Base-by-base conservation (phyloP, 2,329 filamentous ascomycete genomes). In the Tolypocladium tropicale region DNA sequence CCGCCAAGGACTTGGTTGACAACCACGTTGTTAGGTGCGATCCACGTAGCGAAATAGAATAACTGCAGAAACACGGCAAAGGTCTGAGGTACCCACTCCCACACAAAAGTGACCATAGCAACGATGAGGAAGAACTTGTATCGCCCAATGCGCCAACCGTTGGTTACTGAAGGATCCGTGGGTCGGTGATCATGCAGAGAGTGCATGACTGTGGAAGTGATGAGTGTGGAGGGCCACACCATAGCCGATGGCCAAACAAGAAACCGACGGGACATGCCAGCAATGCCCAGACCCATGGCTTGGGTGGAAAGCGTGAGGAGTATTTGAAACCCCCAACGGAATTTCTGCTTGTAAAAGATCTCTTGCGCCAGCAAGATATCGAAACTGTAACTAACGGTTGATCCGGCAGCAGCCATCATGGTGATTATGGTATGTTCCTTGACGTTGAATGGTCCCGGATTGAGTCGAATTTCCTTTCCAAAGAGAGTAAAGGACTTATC, bases 1-100 rank as follows among this genome's bases (percentile, higher is more conserved):
- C 81, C 82, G 4, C 84, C 84, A 58, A 87, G 86, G 6, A 88
- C 64, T 64, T 87, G 83, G 64, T 88, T 88, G 57, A 87, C 70
- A 14, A 81, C 67, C 2, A 81, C 71, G 58, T 80, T 85, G 37
- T 84, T 74, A 2, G 85, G 84, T 10, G 77, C 78, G 59, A 84
- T 81, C 82, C 84, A 86, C 37, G 78, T 80, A 10, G 79, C 72
- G 69, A 81, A 85, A 28, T 80, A 78, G 63, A 86, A 85, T 32
- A 78, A 74, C 53, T 77, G 79, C 6, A 86, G 70, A 53, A 79
- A 81, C 28, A 79, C 79, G 30, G 79, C 81, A 30, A 86, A 76
- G 51, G 79, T 79, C 3, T 79, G 79, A 0, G 82, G 81, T 57
- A 83, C 72, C 76, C 78, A 83, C 61, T 83, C 78, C 78, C 79